Evolutionary conservation across 306 rosid species (phyloP).

Genomic region (Prunus kanzakura): DNA sequence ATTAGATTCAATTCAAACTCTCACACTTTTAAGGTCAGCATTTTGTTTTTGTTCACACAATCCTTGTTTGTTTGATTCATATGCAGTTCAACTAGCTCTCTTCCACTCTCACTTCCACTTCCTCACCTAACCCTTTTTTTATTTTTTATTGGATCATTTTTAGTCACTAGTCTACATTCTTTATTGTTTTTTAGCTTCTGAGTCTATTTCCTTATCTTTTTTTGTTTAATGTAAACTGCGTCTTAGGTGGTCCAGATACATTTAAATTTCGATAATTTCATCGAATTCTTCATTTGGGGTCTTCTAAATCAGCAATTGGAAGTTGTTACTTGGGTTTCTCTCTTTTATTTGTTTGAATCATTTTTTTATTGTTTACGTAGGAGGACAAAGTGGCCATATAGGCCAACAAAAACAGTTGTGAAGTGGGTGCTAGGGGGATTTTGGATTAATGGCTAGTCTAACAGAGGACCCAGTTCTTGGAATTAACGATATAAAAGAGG

Average conservation of each 20-base stretch:
- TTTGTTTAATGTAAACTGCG: not conserved
- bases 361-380: not conserved
- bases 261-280: not conserved
- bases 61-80: not conserved
- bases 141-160: not conserved
- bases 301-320: not conserved
- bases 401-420: conserved; percentile 34
- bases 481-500: conserved; percentile 33
- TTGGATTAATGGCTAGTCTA: conserved; percentile 58
- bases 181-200: not conserved
- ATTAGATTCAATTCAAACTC: not conserved
- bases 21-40: not conserved
- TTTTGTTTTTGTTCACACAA: not conserved
- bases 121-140: not conserved
- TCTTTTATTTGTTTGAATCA: not conserved
- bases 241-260: not conserved
- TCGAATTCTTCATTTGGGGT: not conserved
- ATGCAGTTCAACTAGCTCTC: conserved; percentile 3
- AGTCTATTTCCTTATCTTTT: not conserved
- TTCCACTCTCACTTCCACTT: not conserved
- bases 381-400: conserved; percentile 10
- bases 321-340: not conserved
- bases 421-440: conserved; percentile 37
- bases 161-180: not conserved
- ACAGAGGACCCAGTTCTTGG: conserved; percentile 42